phyloP scores from a whole-genome alignment of 2,329 filamentous ascomycete species.

The Neopestalotiopsis sp. region DNA sequence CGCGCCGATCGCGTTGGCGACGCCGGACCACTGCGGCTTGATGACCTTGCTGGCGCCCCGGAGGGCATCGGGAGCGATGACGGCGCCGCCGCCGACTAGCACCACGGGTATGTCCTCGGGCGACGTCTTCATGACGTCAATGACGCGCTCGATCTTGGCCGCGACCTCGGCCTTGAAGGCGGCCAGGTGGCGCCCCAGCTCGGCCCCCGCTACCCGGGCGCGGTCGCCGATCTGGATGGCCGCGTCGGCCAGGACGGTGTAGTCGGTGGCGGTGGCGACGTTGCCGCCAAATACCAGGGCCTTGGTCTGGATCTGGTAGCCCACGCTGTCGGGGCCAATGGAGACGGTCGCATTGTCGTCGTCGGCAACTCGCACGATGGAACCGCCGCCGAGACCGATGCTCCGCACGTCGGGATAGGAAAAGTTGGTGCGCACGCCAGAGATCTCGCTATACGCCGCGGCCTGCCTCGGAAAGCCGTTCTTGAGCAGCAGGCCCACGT shows the following conservation, averaged over 20 bases:
- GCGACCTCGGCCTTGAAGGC: constrained; percentile 48
- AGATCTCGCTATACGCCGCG: constrained; percentile 62
- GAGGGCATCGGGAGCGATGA: constrained; percentile 56
- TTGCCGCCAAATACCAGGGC: constrained; percentile 59
- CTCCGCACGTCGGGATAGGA: constrained; percentile 58
- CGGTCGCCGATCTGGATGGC: constrained; percentile 44
- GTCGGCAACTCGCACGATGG: constrained; percentile 47
- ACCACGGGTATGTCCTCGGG: constrained; percentile 59
- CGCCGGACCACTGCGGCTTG: constrained; percentile 56
- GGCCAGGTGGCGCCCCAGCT: constrained; percentile 39
- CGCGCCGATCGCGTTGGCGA: constrained; percentile 67
- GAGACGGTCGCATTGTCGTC: constrained; percentile 38
- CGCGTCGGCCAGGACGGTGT: constrained; percentile 39
- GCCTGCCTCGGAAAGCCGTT: constrained; percentile 66
- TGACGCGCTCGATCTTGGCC: constrained; percentile 56
- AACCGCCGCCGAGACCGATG: constrained; percentile 62
- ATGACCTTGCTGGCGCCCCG: constrained; percentile 56
- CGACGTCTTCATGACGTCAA: constrained; percentile 66
- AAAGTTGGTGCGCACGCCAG: constrained; percentile 65
- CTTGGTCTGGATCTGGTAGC: constrained; percentile 55
- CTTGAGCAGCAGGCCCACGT: constrained; percentile 61
- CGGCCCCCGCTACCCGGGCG: neutral
- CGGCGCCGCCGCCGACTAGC: constrained; percentile 64
- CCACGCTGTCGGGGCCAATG: constrained; percentile 64
- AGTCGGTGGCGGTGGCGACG: constrained; percentile 61